Conservation (phyloP, 129 eudicot species). For the Ambrosia trifida region DNA sequence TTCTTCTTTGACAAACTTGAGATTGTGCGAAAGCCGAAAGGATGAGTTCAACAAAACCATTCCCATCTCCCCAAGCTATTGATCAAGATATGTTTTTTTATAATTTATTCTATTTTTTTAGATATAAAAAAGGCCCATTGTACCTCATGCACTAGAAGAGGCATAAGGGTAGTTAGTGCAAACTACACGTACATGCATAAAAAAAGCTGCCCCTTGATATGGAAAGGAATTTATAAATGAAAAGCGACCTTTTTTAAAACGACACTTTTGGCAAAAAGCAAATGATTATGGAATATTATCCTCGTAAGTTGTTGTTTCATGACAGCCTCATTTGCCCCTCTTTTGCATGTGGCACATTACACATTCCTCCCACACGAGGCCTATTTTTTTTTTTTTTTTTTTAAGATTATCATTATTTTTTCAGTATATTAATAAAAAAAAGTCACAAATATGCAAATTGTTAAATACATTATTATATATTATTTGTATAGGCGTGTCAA, state of each 20-base stretch:
- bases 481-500: not conserved
- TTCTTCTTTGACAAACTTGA: no score
- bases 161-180: not conserved
- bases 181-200: not conserved
- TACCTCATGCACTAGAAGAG: not conserved
- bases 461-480: no score
- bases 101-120: not conserved
- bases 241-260: slow-evolving; percentile 20
- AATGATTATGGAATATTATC: slow-evolving; percentile 27
- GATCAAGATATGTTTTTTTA: not conserved
- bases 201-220: slow-evolving; percentile 17
- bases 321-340: slow-evolving; percentile 23
- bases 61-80: no score
- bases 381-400: not conserved
- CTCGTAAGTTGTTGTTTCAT: slow-evolving; percentile 25
- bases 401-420: not conserved
- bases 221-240: slow-evolving; percentile 13
- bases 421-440: not conserved
- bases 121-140: not conserved
- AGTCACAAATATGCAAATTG: not conserved
- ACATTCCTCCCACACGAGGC: slow-evolving; percentile 23
- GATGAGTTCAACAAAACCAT: no score
- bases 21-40: no score
- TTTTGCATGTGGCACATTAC: slow-evolving; percentile 18
- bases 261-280: slow-evolving; percentile 31